phyloP scores from a whole-genome alignment of 192 early-diverging fungal species.

The Coemansia sp. region DNA sequence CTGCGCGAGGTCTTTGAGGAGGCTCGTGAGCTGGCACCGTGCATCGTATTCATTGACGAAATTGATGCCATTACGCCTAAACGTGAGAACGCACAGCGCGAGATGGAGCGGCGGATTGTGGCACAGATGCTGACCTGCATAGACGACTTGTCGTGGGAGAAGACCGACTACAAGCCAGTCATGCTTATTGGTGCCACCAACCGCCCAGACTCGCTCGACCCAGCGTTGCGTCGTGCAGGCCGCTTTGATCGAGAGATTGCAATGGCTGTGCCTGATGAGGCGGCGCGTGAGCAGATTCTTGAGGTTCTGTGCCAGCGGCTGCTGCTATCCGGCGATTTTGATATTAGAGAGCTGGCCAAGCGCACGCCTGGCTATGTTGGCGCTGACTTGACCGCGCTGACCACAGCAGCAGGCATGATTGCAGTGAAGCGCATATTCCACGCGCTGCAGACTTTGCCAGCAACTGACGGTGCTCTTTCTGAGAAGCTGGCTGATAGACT shows the following conservation, averaged over 20 bases:
- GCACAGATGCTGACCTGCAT: slow-evolving; percentile 95
- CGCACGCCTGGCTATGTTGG: slow-evolving; percentile 97
- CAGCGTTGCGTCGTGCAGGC: slow-evolving; percentile 79
- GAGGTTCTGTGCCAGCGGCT: slow-evolving; percentile 57
- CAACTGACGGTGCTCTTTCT: neutral
- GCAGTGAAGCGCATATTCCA: slow-evolving; percentile 77
- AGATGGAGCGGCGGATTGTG: slow-evolving; percentile 96
- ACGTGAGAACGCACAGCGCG: slow-evolving; percentile 71
- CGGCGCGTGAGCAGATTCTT: slow-evolving; percentile 67
- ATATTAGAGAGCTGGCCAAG: slow-evolving; percentile 75
- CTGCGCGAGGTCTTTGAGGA: slow-evolving; percentile 98
- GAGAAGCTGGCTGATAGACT: slow-evolving; percentile 2
- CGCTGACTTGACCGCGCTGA: slow-evolving; percentile 92
- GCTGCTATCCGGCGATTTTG: slow-evolving; percentile 78
- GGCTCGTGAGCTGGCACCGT: slow-evolving; percentile 82
- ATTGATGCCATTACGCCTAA: slow-evolving; percentile 97
- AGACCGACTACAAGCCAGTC: slow-evolving; percentile 81
- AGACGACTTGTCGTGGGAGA: slow-evolving; percentile 90
- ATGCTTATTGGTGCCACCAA: slow-evolving; percentile 93
- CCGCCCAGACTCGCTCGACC: slow-evolving; percentile 81
- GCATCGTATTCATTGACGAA: slow-evolving; percentile 96
- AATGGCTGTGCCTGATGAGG: slow-evolving; percentile 89
- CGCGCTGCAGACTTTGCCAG: slow-evolving; percentile 13
- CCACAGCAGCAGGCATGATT: slow-evolving; percentile 84
- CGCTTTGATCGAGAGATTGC: slow-evolving; percentile 86